Evolutionary conservation across 2,329 filamentous ascomycete genomes (phyloP).

Genomic region (Penicillium sclerotigenum): DNA sequence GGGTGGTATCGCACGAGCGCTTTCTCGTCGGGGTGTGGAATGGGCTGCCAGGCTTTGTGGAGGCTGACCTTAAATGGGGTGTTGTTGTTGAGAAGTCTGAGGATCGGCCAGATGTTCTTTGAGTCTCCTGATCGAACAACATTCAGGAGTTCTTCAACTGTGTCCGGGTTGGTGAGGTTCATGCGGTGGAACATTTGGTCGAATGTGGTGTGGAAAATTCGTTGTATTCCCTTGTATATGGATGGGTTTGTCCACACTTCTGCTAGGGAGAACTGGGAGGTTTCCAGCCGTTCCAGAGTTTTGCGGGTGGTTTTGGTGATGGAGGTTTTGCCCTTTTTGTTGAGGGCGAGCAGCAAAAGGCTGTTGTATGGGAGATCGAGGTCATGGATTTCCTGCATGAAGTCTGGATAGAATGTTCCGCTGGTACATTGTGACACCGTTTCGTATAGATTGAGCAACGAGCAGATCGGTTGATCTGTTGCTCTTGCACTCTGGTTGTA

Average conservation of each 20-base stretch:
- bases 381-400: conserved; percentile 29
- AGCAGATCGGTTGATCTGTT: conserved; percentile 21
- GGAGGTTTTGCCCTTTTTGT: conserved; percentile 25
- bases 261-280: conserved; percentile 23
- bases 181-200: conserved; percentile 32
- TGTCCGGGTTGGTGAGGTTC: conserved; percentile 35
- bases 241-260: conserved; percentile 29
- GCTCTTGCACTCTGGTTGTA: conserved; percentile 18
- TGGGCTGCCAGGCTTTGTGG: conserved; percentile 29
- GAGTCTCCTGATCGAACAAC: conserved; percentile 32
- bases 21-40: conserved; percentile 24
- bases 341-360: conserved; percentile 28
- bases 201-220: conserved; percentile 29
- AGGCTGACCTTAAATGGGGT: conserved; percentile 40
- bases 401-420: conserved; percentile 25
- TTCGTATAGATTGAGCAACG: conserved; percentile 32
- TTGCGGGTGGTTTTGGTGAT: conserved; percentile 24
- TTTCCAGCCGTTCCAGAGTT: conserved; percentile 29
- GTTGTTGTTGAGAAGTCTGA: conserved; percentile 37
- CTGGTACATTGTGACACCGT: conserved; percentile 9
- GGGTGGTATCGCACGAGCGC: conserved; percentile 28
- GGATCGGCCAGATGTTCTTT: conserved; percentile 26
- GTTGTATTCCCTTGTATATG: conserved; percentile 26
- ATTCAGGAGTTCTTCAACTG: conserved; percentile 30
- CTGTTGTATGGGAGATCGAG: conserved; percentile 32